Base-by-base conservation (phyloP, 257 asterid genomes). In the Verbascum thapsus region DNA sequence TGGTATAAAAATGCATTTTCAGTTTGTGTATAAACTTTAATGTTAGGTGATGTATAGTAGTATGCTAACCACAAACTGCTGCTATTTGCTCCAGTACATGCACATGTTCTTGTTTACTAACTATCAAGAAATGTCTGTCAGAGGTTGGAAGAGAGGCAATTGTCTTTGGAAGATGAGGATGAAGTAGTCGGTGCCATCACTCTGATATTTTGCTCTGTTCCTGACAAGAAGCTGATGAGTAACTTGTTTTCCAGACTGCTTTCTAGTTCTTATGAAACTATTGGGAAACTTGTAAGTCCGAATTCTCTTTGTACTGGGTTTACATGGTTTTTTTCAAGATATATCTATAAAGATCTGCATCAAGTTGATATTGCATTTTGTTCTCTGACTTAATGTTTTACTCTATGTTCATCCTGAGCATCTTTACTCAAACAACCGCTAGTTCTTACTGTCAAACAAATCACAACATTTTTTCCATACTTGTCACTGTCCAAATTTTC, bases 161-260 rank as follows among this genome's bases (percentile, higher is more conserved):
- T 90, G 68, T 77, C 92, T 34, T 73, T 78, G 64, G 95, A 83
- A 73, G 89, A 81, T 58, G 97, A 90, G 81, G 92, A 90, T 73
- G 95, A 83, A 83, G 84, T 90, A 50, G 83, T 85, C 37, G 78
- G 83, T 54, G 95, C 92, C 43, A 83, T 90, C 78, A 76, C 86
- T 51, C 73, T 78, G 64, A 73, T 85, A 73, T 76, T 90, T 79
- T 85, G 83, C 69, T 81, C 90, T 67, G 74, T 85, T 65, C 87
- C 92, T 71, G 83, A 85, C 77, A 75, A 79, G 78, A 77, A 78
- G 81, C 83, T 90, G 90, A 87, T 75, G 88, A 78, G 62, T 65
- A 83, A 65, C 77, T 74, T 87, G 76, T 77, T 90, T 62, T 78
- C 83, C 54, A 75, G 85, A 72, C 72, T 90, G 78, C 83, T 90